Evolutionary conservation across 495 filamentous ascomycete species (phyloP).

Genomic region (Hyaloscypha hepaticicola): DNA sequence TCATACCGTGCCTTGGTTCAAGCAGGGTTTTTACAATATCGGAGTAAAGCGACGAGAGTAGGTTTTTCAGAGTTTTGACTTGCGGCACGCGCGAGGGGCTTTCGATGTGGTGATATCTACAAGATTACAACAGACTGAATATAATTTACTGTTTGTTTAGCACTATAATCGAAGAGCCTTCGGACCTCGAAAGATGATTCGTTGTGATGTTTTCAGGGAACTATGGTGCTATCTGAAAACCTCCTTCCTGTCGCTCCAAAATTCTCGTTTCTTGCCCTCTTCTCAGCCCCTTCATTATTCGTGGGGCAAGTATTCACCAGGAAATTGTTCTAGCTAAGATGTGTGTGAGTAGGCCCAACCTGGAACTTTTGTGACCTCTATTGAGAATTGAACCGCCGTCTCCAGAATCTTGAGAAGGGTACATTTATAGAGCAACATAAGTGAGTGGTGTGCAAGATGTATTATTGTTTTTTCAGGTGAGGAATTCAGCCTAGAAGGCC

Average conservation of each 20-base stretch:
- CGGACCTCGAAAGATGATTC: too few relatives aligned
- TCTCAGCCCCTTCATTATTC: background rate
- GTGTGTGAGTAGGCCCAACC: background rate
- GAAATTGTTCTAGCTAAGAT: background rate
- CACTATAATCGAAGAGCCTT: background rate
- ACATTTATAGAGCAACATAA: too few relatives aligned
- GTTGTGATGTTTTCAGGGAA: too few relatives aligned
- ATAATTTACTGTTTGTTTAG: background rate
- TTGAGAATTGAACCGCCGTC: background rate
- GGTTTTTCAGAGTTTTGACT: background rate
- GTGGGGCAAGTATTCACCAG: background rate
- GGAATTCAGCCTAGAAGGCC: too few relatives aligned
- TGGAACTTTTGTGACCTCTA: background rate
- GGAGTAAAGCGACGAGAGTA: conserved; percentile 16
- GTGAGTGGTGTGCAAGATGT: too few relatives aligned
- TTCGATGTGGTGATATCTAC: background rate
- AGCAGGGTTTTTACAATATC: conserved; percentile 24
- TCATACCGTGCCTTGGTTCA: conserved; percentile 27
- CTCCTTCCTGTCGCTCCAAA: background rate
- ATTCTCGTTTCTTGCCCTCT: background rate
- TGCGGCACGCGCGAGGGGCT: background rate
- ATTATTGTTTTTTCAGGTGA: too few relatives aligned
- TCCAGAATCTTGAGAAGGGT: too few relatives aligned
- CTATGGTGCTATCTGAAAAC: too few relatives aligned
- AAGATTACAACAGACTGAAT: background rate